Evolutionary conservation across 768 basidiomycete genomes (phyloP), one percentile per base, ranked within the genome.

Genomic region (Porphyrellus cyaneotinctus): DNA sequence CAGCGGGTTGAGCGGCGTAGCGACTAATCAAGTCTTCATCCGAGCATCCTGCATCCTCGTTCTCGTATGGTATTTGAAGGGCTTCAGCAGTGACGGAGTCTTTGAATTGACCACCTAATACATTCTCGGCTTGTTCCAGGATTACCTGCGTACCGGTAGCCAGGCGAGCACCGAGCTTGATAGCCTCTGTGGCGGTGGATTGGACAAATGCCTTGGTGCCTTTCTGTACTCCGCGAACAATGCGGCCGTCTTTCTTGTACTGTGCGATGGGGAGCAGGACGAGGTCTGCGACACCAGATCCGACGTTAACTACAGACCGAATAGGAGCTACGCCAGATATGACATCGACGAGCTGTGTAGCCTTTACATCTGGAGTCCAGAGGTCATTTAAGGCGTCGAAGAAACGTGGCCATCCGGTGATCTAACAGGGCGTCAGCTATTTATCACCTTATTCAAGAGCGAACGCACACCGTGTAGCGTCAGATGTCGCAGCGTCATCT

Each of bases 311-410:
- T 56, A 97, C 80, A 0, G 95, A 97, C 17, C 95, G 88, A 56
- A 99, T 95, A 2, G 97, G 97, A 12, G 94, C 82, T 3, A 98
- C 93, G 7, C 97, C 97, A 22, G 95, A 95, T 48, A 99, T 90
- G 45, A 99, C 91, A 58, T 98, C 95, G 15, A 91, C 91, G 12
- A 99, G 81, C 65, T 99, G 97, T 10, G 97, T 97, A 13, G 97
- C 94, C 69, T 97, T 98, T 47, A 99, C 97, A 68, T 99, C 97
- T 5, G 97, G 97, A 1, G 97, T 97, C 97, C 97, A 99, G 23
- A 98, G 75, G 63, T 98, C 95, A 60, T 98, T 97, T n/a, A 99
- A 74, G 39, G 90, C 80, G 58, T 94, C 89, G 57, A 91, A 93
- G 30, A 98, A 74, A 41, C 85, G 82, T 10, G 88, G 75, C 91